Conservation (phyloP, 1,139 yeast species). For the Yamadazyma sp. region DNA sequence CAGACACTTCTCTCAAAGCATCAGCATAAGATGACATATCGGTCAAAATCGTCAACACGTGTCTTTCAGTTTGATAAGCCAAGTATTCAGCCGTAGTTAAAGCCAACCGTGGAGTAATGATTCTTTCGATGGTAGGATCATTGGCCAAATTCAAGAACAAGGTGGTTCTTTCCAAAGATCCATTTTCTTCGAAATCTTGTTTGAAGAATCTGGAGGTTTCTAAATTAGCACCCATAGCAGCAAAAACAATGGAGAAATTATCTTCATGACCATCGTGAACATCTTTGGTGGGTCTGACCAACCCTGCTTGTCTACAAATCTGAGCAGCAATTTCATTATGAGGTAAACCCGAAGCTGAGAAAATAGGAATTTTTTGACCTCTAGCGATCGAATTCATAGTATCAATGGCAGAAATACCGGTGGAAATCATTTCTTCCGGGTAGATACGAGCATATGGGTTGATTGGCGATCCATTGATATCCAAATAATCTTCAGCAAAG, state of each 20-base stretch:
- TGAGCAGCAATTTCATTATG: constrained; percentile 99
- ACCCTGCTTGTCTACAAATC: constrained; percentile 98
- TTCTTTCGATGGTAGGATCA: constrained; percentile 99
- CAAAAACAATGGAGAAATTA: constrained; percentile 97
- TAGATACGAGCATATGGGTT: constrained; percentile 97
- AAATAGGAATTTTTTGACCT: constrained; percentile 98
- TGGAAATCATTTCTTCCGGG: constrained; percentile 99
- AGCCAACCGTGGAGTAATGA: constrained; percentile 98
- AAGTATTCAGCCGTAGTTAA: constrained; percentile 97
- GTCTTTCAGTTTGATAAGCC: constrained; percentile 99
- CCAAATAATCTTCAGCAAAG: constrained; percentile 96
- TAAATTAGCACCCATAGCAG: constrained; percentile 69
- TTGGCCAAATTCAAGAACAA: constrained; percentile 96
- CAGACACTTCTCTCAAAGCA: constrained; percentile 98
- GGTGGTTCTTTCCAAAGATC: constrained; percentile 95
- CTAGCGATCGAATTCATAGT: constrained; percentile 99
- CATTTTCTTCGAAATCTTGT: constrained; percentile 99
- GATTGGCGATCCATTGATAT: constrained; percentile 97
- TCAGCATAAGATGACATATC: constrained; percentile 99
- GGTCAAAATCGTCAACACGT: constrained; percentile 93
- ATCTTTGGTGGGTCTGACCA: constrained; percentile 98
- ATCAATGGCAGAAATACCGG: constrained; percentile 97
- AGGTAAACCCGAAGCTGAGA: constrained; percentile 98
- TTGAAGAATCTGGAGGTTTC: constrained; percentile 62
- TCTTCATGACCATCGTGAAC: constrained; percentile 99